These are phyloP conservation scores for Coffea canephora DNA, from an alignment of 257 asterid genomes.

Conservation along the genomic window DNA sequence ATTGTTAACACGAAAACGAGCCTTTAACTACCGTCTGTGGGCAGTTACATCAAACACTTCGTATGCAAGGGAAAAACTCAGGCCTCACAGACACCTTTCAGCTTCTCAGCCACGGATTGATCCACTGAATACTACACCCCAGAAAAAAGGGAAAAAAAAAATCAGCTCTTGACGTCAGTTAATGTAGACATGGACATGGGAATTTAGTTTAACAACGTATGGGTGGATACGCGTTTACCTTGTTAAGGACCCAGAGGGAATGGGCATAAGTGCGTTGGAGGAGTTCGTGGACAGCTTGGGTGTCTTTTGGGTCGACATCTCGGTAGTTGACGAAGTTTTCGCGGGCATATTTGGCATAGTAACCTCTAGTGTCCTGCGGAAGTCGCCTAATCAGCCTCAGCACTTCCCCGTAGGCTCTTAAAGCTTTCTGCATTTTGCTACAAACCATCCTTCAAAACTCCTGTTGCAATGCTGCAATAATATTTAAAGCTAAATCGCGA, in stretches of 20 bases:
- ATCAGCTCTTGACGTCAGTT: no score
- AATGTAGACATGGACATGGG: not conserved
- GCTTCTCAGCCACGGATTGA: slow-evolving; percentile 65
- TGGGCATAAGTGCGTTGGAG: slow-evolving; percentile 73
- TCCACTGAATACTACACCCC: slow-evolving; percentile 64
- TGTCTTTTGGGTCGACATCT: slow-evolving; percentile 58
- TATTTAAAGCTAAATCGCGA: no score
- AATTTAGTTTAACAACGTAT: no score
- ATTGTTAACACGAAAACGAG: slow-evolving; percentile 6
- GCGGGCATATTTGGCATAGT: slow-evolving; percentile 85
- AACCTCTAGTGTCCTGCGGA: slow-evolving; percentile 66
- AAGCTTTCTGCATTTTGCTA: slow-evolving; percentile 63
- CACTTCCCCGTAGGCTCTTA: slow-evolving; percentile 85
- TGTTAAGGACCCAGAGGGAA: slow-evolving; percentile 80
- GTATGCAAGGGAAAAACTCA: slow-evolving; percentile 36
- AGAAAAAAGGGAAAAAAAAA: no score
- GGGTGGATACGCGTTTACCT: slow-evolving; percentile 34
- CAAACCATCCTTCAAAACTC: slow-evolving; percentile 17
- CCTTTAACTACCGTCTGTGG: slow-evolving; percentile 21
- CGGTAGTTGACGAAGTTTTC: slow-evolving; percentile 96
- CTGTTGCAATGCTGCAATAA: no score
- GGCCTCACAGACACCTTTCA: slow-evolving; percentile 52
- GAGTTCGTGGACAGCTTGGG: slow-evolving; percentile 50
- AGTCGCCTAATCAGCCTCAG: slow-evolving; percentile 78
- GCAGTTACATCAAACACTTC: slow-evolving; percentile 50